Base-by-base conservation (phyloP, 495 filamentous ascomycete species). In the Aspergillus nanangensis region DNA sequence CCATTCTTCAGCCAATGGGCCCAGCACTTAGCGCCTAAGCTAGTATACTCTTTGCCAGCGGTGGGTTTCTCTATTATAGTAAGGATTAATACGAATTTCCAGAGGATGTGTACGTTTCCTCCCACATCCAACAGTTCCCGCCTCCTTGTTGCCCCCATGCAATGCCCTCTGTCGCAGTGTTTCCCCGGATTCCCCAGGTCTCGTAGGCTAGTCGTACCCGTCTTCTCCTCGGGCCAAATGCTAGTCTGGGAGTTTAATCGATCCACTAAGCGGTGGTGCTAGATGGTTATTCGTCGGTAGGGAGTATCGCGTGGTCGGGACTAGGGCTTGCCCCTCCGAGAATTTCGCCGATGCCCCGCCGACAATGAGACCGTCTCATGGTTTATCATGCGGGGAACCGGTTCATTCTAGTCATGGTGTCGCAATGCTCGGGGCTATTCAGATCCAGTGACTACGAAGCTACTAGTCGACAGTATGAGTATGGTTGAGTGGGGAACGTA, bases 341-440 rank as follows among this genome's bases (percentile, higher is more conserved):
- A 60, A 56, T 60, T 60, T 60, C 56, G 44, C 56, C 56, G 53
- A 50, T 23, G 53, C 50, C 57, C 53, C 50, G 46, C 48, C 51
- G 46, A 58, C 35, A 20, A 15, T 41, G 21, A 11, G 13, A 20
- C 36, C 36, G 11, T n/a, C 36, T 38, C 11, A 21, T 38, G 15
- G 18, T 18, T 17, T 10, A 21, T 21, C 36, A 38, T 38, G 36
- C 36, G 36, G 36, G 36, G 36, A 18, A 20, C n/a, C n/a, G n/a
- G n/a, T n/a, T n/a, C 25, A 29, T 7, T 29, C 25, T 5, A 29
- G 11, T 43, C 40, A 19, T 23, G 27, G 32, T 17, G 29, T 33
- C 10, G 17, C 31, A 29, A 11, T 29, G 7, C 25, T 5, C 7
- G 7, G 5, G 25, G 25, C 25, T 7, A 11, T 11, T 5, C 25